Conservation (phyloP, 208 protist genomes). For the Crithidia bombi region DNA sequence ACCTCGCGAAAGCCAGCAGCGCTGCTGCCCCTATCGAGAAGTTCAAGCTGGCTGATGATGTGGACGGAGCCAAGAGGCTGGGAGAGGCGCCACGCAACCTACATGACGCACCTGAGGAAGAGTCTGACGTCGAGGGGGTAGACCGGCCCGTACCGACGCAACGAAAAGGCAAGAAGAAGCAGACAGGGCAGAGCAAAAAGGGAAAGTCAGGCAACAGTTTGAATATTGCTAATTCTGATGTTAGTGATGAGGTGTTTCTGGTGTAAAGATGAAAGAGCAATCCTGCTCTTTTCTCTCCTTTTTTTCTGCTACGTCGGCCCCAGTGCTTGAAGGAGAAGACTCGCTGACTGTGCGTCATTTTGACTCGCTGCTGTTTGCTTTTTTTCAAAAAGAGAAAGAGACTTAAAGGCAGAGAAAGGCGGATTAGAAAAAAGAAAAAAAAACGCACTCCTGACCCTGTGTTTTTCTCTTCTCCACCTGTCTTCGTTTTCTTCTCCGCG, state of each 20-base stretch:
- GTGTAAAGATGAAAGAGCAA: neutral
- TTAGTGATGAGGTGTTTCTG: slow-evolving; percentile 10
- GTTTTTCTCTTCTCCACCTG: no score
- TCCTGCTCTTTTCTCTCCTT: neutral
- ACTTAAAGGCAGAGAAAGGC: no score
- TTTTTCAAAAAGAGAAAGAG: no score
- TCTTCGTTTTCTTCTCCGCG: no score
- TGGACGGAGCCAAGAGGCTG: neutral
- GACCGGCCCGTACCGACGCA: neutral
- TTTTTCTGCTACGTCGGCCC: neutral
- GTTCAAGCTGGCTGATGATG: slow-evolving; percentile 35
- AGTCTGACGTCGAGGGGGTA: neutral
- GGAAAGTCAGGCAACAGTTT: neutral
- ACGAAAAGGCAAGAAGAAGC: neutral
- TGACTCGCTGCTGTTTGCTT: no score
- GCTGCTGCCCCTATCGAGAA: slow-evolving; percentile 26
- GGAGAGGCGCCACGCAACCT: neutral
- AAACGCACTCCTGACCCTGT: no score
- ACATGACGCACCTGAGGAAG: neutral
- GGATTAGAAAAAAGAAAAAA: no score
- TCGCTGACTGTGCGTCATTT: no score
- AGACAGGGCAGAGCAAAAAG: neutral
- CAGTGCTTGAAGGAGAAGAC: neutral
- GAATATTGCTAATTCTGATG: neutral
- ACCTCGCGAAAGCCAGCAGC: neutral